These are phyloP conservation scores for Komagataea norvegica DNA, from an alignment of 1,139 yeast species.

Conservation along the genomic window DNA sequence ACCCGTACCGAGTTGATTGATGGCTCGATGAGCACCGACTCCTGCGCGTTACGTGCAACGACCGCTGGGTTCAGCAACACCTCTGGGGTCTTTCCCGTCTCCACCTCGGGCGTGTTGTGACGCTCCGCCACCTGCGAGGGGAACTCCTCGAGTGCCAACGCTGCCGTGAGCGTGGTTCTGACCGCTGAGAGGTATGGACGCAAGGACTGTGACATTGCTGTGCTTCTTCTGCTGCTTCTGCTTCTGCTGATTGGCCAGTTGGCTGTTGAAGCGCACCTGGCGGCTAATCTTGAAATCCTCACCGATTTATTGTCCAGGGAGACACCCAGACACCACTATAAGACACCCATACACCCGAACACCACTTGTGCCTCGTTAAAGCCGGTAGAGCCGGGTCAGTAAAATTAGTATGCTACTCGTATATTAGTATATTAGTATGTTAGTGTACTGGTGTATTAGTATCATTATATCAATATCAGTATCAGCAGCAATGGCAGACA, in stretches of 20 bases:
- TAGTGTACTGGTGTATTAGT: too few species aligned
- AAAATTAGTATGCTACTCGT: too few species aligned
- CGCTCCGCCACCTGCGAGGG: conserved; percentile 95
- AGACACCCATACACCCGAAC: background rate
- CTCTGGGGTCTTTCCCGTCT: conserved; percentile 72
- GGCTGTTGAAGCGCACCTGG: background rate
- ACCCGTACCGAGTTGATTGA: conserved; percentile 88
- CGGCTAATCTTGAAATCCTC: background rate
- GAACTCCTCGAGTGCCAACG: conserved; percentile 90
- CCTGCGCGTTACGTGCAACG: conserved; percentile 91
- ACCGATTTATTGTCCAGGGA: too few species aligned
- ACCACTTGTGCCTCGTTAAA: background rate
- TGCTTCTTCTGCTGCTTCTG: too few species aligned
- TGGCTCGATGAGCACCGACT: conserved; percentile 87
- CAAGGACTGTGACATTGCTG: conserved; percentile 77
- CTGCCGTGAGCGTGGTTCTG: conserved; percentile 89
- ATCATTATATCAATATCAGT: too few species aligned
- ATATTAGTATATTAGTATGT: too few species aligned
- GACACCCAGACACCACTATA: background rate
- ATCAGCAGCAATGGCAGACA: background rate
- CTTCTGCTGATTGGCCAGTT: background rate
- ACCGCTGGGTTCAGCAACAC: conserved; percentile 84
- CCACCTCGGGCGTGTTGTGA: conserved; percentile 96
- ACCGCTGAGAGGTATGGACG: conserved; percentile 95
- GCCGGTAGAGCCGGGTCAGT: background rate